Conservation (phyloP, 2,329 filamentous ascomycete genomes). For the Lasiodiplodia theobromae region DNA sequence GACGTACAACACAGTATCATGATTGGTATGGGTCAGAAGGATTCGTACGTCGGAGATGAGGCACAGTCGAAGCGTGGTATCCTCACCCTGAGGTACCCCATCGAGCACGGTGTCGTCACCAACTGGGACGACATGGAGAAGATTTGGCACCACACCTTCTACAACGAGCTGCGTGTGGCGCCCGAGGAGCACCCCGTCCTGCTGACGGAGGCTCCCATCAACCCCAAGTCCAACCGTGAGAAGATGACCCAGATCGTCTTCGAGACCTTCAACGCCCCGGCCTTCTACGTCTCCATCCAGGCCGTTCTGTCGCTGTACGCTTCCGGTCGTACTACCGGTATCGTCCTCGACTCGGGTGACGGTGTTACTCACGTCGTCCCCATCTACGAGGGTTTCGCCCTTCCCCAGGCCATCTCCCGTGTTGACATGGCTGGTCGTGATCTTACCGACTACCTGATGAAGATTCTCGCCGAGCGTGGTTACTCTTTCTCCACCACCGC, state of each 20-base stretch:
- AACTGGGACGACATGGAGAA: constrained; percentile 99
- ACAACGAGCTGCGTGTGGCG: constrained; percentile 99
- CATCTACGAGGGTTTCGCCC: constrained; percentile 99
- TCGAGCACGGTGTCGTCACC: constrained; percentile 99
- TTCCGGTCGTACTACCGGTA: constrained; percentile 99
- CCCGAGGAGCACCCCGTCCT: constrained; percentile 99
- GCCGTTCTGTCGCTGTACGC: constrained; percentile 99
- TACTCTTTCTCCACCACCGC: constrained; percentile 99
- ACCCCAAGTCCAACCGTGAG: constrained; percentile 99
- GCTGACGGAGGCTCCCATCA: constrained; percentile 99
- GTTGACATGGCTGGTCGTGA: constrained; percentile 99
- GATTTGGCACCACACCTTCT: constrained; percentile 99
- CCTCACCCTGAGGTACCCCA: constrained; percentile 98
- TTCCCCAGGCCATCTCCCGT: constrained; percentile 99
- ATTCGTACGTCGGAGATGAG: constrained; percentile 99
- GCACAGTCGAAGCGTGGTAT: constrained; percentile 99
- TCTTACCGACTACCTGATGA: constrained; percentile 99
- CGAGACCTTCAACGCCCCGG: constrained; percentile 99
- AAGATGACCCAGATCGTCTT: constrained; percentile 99
- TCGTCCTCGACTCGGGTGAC: constrained; percentile 99
- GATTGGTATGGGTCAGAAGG: constrained; percentile 99
- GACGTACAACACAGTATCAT: constrained; percentile 79
- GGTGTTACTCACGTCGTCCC: constrained; percentile 99
- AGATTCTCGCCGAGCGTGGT: constrained; percentile 98
- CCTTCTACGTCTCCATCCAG: constrained; percentile 99